Evolutionary conservation across 352 stramenopile genomes (phyloP), one percentile per base, ranked within the genome.

Genomic region (Saprolegnia diclina): DNA sequence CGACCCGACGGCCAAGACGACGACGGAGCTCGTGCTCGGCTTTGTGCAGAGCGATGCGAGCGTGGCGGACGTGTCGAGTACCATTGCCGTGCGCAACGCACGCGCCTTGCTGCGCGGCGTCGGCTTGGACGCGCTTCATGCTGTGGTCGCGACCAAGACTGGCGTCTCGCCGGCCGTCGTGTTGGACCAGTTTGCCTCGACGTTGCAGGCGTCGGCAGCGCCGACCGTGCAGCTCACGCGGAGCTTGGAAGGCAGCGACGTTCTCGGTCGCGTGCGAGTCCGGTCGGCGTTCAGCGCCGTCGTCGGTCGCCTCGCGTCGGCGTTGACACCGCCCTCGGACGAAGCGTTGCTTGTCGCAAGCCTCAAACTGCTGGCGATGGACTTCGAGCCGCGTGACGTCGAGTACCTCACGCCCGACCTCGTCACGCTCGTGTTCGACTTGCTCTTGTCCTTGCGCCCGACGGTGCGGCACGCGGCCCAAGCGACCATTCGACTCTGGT

Each of bases 31-130:
- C 75, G 81, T 92, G 22, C 78, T 92, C 3, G 84, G 88, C 48
- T 92, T 92, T 71, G 84, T 92, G 65, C 84, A 92, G 54, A 92
- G 84, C 64, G 84, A 91, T 53, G 75, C 83, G 13, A 82, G 88
- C 73, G 69, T 90, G 10, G 48, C 61, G 1, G 84, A 91, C 35
- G 54, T 92, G 11, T 71, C 74, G 26, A 66, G 76, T 40, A 44
- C 87, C 26, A 82, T 92, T 29, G 59, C 64, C 16, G 55, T 68
- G 5, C 78, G 84, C 5, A 87, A 88, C 65, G 44, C 46, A 14
- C 75, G 84, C 62, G 84, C 80, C 19, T 55, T 24, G 1, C 76
- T 71, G 46, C 80, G 84, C 22, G 64, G 70, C 19, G 42, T 80
- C 6, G 84, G 84, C 5, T 16, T 57, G 7, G 22, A 77, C 91